Evolutionary conservation across 2,329 filamentous ascomycete genomes (phyloP).

Genomic region (Metarhizium guizhouense): DNA sequence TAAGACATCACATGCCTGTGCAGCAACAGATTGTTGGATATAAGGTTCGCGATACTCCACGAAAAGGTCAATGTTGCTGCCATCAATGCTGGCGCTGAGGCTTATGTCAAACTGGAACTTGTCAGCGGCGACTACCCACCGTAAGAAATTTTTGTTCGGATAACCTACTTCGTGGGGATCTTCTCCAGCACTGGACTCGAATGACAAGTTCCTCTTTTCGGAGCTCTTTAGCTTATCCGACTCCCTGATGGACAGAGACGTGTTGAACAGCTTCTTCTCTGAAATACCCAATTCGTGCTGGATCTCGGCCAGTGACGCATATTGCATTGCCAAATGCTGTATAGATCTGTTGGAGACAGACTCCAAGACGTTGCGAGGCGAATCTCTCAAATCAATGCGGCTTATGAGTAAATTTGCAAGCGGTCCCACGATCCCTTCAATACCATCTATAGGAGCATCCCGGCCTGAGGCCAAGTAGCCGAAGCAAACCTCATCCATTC

Average conservation of each 20-base stretch:
- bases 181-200: background rate
- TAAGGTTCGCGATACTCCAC: conserved; percentile 7
- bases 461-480: conserved; percentile 43
- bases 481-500: conserved; percentile 37
- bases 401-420: conserved; percentile 48
- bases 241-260: background rate
- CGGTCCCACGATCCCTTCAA: conserved; percentile 38
- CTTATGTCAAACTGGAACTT: conserved; percentile 3
- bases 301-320: conserved; percentile 4
- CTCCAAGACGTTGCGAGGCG: background rate
- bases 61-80: conserved; percentile 1
- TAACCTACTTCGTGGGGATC: conserved; percentile 3
- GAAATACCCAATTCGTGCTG: background rate
- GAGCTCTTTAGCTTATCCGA: background rate
- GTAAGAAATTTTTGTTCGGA: background rate
- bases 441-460: conserved; percentile 36
- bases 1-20: conserved; percentile 1
- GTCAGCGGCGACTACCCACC: background rate
- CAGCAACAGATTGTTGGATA: background rate
- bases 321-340: conserved; percentile 2
- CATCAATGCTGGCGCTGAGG: conserved; percentile 3
- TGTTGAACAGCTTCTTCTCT: conserved; percentile 1
- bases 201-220: background rate
- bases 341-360: background rate
- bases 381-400: conserved; percentile 9